These are phyloP conservation scores for Malus sieversii DNA, from an alignment of 306 rosid genomes.

Conservation along the genomic window DNA sequence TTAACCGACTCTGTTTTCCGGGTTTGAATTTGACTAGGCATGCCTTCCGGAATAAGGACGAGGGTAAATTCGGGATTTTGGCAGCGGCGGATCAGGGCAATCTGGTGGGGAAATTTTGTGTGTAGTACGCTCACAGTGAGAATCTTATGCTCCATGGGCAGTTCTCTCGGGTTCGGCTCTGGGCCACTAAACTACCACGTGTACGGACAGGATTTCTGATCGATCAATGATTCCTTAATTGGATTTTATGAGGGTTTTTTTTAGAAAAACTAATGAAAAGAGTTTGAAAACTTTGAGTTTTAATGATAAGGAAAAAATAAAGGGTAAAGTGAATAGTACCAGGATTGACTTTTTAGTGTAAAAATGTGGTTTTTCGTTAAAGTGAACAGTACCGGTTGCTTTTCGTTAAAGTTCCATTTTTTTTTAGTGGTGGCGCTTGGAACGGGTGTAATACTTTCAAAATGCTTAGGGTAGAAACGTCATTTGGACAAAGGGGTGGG, in stretches of 20 bases:
- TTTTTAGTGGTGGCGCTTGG: background rate
- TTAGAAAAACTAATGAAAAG: too few species aligned
- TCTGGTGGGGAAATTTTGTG: background rate
- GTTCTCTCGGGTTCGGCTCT: background rate
- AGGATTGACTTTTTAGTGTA: too few species aligned
- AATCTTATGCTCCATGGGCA: constrained; percentile 1
- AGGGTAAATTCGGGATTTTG: background rate
- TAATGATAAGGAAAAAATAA: too few species aligned
- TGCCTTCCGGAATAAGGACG: background rate
- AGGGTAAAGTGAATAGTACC: too few species aligned
- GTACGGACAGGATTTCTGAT: background rate
- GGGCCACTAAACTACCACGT: background rate
- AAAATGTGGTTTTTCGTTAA: too few species aligned
- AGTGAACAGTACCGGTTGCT: background rate
- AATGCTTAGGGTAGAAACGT: background rate
- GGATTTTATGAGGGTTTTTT: background rate
- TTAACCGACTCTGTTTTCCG: background rate
- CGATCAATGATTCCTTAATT: background rate
- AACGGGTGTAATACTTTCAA: background rate
- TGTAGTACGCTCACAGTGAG: constrained; percentile 19
- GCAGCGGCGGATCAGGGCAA: background rate
- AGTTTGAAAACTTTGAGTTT: too few species aligned
- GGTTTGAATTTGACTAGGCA: background rate
- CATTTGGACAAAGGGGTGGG: background rate
- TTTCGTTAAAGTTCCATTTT: too few species aligned